Evolutionary conservation across 2,329 filamentous ascomycete genomes (phyloP), one percentile per base, ranked within the genome.

Genomic region (Mycosphaerella sp.): DNA sequence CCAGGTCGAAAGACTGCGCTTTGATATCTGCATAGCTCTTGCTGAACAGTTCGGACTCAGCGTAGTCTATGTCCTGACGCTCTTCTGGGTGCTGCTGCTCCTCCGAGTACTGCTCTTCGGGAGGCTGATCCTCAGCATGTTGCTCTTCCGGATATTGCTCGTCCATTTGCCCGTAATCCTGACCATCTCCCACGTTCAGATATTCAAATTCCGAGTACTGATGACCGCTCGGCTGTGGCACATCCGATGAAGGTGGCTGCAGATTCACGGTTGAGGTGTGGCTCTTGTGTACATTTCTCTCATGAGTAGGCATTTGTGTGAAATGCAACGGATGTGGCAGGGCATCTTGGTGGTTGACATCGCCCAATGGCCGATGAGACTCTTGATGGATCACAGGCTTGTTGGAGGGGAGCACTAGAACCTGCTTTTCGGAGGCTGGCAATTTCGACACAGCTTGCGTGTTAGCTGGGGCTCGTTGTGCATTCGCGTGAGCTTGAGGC

Each of bases 11-110:
- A 6, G 58, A 34, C 41, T 64, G 59, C 2, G 52, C 48, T 50
- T 63, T 64, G n/a, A 72, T 56, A 1, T 58, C 55, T 6, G 44
- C 11, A 45, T 63, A 70, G 2, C 59, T 36, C 61, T 66, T 69
- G 7, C 51, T 45, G 47, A 53, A 59, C 1, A 72, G 61, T 11
- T 63, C 53, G 11, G 55, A 41, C 7, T 42, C 49, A 9, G 60
- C 55, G 51, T 66, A 65, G 55, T 72, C 69, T 8, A 69, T 61
- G 4, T 38, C 12, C 4, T 7, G 34, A 38, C 12, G 34, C 10
- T n/a, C 34, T 38, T 38, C 34, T 38, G 34, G 34, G 8, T 3
- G 12, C 2, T 11, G 10, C 6, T 38, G 5, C 34, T 38, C 10
- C 10, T 38, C 34, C 1, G 34, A 38, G 10, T n/a, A n/a, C 34